Evolutionary conservation across 202 grass and related monocot species (phyloP), one percentile per base, ranked within the genome.

Genomic region (Brachypodium distachyon): DNA sequence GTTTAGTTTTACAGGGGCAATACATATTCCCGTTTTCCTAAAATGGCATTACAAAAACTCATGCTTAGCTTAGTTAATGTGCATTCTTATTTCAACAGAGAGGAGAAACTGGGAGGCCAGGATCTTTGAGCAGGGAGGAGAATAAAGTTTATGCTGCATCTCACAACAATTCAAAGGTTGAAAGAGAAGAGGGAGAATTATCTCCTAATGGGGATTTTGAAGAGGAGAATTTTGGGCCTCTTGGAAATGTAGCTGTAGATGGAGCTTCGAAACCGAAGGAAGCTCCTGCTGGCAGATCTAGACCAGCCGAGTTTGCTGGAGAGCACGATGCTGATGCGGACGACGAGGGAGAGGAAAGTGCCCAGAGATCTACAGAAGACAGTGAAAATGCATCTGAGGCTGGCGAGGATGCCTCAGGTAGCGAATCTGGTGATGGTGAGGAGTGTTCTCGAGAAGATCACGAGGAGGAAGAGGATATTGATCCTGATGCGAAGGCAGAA

Each of bases 131-230:
- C 68, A 62, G 67, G 14, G 19, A 48, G 48, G 69, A 25, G 8
- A 72, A 54, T 53, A 72, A 38, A 54, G 18, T 12, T 16, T 29
- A 31, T 53, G 40, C 68, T 74, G 66, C n/a, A 46, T 73, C 38
- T 19, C 70, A 60, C 33, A 67, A 66, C 25, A 56, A 55, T 52
- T n/a, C 34, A 58, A 93, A 85, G 67, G 81, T 90, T 65, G 87
- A 90, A 86, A 87, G 87, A 79, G 87, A 93, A 77, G 87, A 93
- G 72, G 90, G 87, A 4, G 84, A 90, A 77, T 86, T 93, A 51
- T 90, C 87, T 62, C 91, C 91, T 66, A 93, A 85, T 80, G 87
- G 72, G 14, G 84, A 93, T 90, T 82, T 93, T 67, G 84, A 82
- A 83, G 81, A 76, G 54, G 81, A 90, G 34, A 85, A 80, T 78